These are phyloP conservation scores for Aspergillus ruber DNA, from an alignment of 2,329 filamentous ascomycete genomes.

Conservation along the genomic window DNA sequence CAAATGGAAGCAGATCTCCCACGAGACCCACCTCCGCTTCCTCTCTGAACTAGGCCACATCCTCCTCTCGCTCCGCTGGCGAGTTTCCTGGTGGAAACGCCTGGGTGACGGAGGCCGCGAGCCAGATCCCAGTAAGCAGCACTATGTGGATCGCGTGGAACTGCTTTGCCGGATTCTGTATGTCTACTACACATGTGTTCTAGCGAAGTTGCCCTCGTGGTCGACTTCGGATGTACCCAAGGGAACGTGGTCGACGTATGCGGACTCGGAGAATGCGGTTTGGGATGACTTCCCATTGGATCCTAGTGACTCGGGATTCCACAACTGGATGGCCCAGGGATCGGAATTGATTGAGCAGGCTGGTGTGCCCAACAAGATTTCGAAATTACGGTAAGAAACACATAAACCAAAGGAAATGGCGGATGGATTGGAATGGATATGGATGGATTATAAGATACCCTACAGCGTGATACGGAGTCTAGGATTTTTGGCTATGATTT, in stretches of 20 bases:
- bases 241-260: conserved; percentile 36
- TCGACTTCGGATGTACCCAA: conserved; percentile 30
- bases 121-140: conserved; percentile 31
- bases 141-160: conserved; percentile 36
- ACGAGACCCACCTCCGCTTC: conserved; percentile 38
- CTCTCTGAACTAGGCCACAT: conserved; percentile 35
- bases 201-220: conserved; percentile 38
- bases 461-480: conserved; percentile 18
- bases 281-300: conserved; percentile 40
- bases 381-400: conserved; percentile 10
- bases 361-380: conserved; percentile 27
- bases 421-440: conserved; percentile 1
- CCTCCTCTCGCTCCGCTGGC: conserved; percentile 39
- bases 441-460: conserved; percentile 30
- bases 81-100: conserved; percentile 40
- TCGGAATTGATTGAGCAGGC: conserved; percentile 35
- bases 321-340: conserved; percentile 35
- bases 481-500: conserved; percentile 17
- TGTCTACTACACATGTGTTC: conserved; percentile 41
- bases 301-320: conserved; percentile 34
- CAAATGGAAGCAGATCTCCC: conserved; percentile 39
- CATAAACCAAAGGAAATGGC: conserved; percentile 4
- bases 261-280: conserved; percentile 33
- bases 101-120: conserved; percentile 34
- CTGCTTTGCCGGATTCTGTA: conserved; percentile 40